These are phyloP conservation scores for Aspergillus phoenicis DNA, from an alignment of 2,329 filamentous ascomycete genomes.

Conservation along the genomic window DNA sequence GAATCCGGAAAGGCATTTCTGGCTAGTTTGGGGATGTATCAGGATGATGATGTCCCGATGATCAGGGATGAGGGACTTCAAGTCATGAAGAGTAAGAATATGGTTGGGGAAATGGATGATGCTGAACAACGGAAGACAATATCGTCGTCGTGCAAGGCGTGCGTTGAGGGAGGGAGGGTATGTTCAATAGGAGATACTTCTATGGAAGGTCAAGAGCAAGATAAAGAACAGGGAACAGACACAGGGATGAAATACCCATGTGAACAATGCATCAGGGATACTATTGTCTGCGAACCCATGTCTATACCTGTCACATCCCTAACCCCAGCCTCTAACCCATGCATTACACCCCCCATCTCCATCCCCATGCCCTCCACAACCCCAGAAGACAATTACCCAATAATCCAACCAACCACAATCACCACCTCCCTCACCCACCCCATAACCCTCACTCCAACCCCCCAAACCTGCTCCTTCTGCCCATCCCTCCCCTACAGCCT, in stretches of 20 bases:
- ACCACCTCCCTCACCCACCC: slow-evolving; percentile 45
- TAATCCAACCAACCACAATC: slow-evolving; percentile 28
- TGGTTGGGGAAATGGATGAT: no score
- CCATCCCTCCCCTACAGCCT: slow-evolving; percentile 43
- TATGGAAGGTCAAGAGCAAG: no score
- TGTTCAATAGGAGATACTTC: no score
- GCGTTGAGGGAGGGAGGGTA: no score
- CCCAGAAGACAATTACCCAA: not conserved
- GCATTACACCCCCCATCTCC: not conserved
- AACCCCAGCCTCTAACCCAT: no score
- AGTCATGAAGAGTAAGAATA: accelerated
- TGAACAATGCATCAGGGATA: no score
- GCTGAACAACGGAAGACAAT: no score
- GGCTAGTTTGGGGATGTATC: slow-evolving; percentile 3
- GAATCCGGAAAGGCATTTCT: slow-evolving; percentile 4
- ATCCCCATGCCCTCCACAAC: not conserved
- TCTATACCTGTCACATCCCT: no score
- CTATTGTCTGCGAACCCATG: no score
- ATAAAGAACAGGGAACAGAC: no score
- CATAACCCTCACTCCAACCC: slow-evolving; percentile 34
- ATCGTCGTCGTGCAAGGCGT: no score
- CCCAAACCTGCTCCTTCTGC: slow-evolving; percentile 46
- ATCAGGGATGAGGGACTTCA: accelerated
- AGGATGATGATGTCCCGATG: not conserved
- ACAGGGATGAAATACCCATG: no score